These are phyloP conservation scores for Colletotrichum tanaceti DNA, from an alignment of 2,329 filamentous ascomycete species.

Conservation along the genomic window DNA sequence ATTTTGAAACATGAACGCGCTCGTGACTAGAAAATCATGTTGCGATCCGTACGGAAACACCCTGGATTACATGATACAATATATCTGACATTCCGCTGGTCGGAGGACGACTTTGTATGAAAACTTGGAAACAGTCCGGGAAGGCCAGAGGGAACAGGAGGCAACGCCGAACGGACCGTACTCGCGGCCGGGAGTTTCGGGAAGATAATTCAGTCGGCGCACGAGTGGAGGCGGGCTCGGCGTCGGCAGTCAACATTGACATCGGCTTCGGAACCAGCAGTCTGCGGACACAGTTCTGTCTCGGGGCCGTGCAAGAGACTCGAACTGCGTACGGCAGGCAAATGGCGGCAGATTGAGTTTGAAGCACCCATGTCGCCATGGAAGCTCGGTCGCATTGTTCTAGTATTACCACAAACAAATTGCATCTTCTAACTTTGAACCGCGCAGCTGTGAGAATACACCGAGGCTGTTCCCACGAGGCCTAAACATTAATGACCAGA, in stretches of 20 bases:
- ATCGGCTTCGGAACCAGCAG: too few species aligned
- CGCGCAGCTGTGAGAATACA: background rate
- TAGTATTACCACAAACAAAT: background rate
- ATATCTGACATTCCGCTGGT: background rate
- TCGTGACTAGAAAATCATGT: background rate
- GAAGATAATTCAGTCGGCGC: background rate
- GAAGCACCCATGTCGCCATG: background rate
- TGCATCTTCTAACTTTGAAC: background rate
- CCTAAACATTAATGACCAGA: background rate
- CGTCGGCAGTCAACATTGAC: background rate
- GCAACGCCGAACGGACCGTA: background rate
- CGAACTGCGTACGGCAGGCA: too few species aligned
- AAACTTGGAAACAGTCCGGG: background rate
- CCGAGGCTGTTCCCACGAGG: background rate
- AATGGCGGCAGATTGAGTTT: background rate
- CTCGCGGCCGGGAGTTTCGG: background rate
- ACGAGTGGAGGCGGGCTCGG: background rate
- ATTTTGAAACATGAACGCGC: background rate
- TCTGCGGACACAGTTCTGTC: too few species aligned
- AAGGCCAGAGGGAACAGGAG: background rate
- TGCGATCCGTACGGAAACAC: background rate
- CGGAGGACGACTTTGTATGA: background rate
- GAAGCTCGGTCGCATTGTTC: conserved; percentile 12
- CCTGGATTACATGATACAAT: background rate
- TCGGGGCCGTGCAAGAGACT: background rate